phyloP scores from a whole-genome alignment of 2,329 filamentous ascomycete species.

The Penicillium olsonii region DNA sequence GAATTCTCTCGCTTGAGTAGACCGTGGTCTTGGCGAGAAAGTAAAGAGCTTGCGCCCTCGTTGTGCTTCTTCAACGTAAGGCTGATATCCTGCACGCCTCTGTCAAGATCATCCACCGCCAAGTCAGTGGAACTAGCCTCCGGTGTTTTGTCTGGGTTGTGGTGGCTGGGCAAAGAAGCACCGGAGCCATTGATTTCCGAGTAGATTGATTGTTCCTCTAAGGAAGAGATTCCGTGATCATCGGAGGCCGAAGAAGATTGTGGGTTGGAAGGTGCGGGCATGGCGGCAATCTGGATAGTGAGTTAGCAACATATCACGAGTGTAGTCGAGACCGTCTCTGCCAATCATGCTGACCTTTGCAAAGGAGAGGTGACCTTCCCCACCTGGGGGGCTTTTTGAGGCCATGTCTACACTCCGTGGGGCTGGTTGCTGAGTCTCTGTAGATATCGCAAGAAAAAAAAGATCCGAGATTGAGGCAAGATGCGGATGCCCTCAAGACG shows the following conservation, averaged over 20 bases:
- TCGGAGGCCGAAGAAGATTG: constrained; percentile 27
- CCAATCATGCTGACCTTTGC: constrained; percentile 64
- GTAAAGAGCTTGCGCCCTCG: constrained; percentile 28
- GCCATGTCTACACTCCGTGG: constrained; percentile 31
- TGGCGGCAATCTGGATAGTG: constrained; percentile 44
- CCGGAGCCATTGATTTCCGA: constrained; percentile 23
- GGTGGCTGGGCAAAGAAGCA: constrained; percentile 20
- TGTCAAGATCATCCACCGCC: constrained; percentile 33
- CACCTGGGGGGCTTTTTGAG: constrained; percentile 31
- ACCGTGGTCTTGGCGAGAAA: constrained; percentile 30
- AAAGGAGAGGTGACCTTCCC: constrained; percentile 61
- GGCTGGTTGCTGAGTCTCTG: constrained; percentile 18
- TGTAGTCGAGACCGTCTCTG: not conserved
- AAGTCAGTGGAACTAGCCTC: constrained; percentile 22
- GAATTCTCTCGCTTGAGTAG: constrained; percentile 38
- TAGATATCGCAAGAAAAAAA: constrained; percentile 26
- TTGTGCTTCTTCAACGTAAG: constrained; percentile 30
- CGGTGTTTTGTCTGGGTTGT: constrained; percentile 18
- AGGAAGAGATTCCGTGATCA: constrained; percentile 28
- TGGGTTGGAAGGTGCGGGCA: constrained; percentile 37
- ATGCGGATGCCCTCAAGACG: constrained; percentile 22
- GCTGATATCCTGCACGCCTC: constrained; percentile 36
- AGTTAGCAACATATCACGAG: constrained; percentile 19
- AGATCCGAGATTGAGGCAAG: constrained; percentile 9
- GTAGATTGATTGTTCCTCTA: constrained; percentile 16